Conservation (phyloP, 2,329 filamentous ascomycete species). For the Xenoacremonium recifei region DNA sequence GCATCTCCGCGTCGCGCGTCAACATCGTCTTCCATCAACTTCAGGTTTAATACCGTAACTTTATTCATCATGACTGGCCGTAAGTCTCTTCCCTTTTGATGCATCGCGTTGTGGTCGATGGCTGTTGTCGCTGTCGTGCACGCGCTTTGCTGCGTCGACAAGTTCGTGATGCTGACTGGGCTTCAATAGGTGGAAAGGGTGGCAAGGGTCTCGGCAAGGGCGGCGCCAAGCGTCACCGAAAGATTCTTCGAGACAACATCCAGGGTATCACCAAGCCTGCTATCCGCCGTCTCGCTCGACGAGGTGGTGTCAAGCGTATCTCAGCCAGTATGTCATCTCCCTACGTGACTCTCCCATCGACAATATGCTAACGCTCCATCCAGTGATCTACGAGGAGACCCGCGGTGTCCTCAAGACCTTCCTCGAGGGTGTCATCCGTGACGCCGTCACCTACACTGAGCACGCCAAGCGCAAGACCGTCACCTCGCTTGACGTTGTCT, state of each 20-base stretch:
- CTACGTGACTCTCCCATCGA: background rate
- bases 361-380: slow-evolving; percentile 11
- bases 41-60: slow-evolving; percentile 24
- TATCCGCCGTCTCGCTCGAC: slow-evolving; percentile 96
- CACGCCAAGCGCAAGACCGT: slow-evolving; percentile 82
- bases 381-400: slow-evolving; percentile 77
- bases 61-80: slow-evolving; percentile 70
- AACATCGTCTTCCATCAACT: slow-evolving; percentile 22
- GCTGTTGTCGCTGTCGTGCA: background rate
- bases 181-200: slow-evolving; percentile 76
- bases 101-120: background rate
- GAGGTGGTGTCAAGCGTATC: slow-evolving; percentile 99
- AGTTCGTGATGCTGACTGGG: slow-evolving; percentile 42
- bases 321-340: slow-evolving; percentile 70
- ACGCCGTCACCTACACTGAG: slow-evolving; percentile 76
- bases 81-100: slow-evolving; percentile 46
- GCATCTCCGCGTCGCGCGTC: slow-evolving; percentile 13
- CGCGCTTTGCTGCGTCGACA: background rate
- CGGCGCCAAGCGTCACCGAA: slow-evolving; percentile 97
- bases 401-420: slow-evolving; percentile 76
- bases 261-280: slow-evolving; percentile 99
- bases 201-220: slow-evolving; percentile 98
- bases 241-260: slow-evolving; percentile 99
- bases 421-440: slow-evolving; percentile 74
- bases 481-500: slow-evolving; percentile 67